Base-by-base conservation (phyloP, 176 grass and related monocot genomes). In the Carex pumila region DNA sequence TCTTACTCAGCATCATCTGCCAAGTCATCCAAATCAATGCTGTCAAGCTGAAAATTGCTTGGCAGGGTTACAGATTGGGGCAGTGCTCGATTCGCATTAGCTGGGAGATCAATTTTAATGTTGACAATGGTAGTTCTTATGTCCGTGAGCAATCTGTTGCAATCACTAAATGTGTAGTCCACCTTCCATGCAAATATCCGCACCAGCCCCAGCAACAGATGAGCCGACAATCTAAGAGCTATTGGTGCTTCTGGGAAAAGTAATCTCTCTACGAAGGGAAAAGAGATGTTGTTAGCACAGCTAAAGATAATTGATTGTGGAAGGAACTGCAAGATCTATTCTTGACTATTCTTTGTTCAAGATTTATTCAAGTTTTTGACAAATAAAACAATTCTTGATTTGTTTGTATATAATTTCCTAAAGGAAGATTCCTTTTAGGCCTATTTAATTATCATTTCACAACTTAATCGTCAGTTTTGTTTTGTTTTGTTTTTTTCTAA, bases 151-250 rank as follows among this genome's bases (percentile, higher is more conserved):
- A 99, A 90, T 43, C 91, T 88, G 70, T 89, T 93, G 61, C 88
- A 95, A 67, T 99, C 96, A 10, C 87, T 87, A 65, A 89, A 95
- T 12, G 94, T 80, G 77, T 99, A 90, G 63, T 95, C 87, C 52
- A 99, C 96, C 89, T 99, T 99, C 93, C 91, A 92, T 5, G 92
- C 94, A 66, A 92, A 99, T 83, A 99, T 99, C 83, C 91, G 89
- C 47, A 99, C 96, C 65, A 99, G 87, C 4, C 96, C 96, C 11
- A 95, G 87, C 75, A 99, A 88, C 81, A 99, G 91, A 85, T 99
- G 96, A 31, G 91, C 96, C 49, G 96, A 95, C 79, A 95, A 54
- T 90, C 96, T 88, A 61, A 99, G 84, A 75, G 96, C 91, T 83
- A 99, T 90, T 5, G 96, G 96, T 29, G 87, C 89, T 72, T 95